phyloP scores from a whole-genome alignment of 1,284 basidiomycete species.

The Sporisorium graminicola region DNA sequence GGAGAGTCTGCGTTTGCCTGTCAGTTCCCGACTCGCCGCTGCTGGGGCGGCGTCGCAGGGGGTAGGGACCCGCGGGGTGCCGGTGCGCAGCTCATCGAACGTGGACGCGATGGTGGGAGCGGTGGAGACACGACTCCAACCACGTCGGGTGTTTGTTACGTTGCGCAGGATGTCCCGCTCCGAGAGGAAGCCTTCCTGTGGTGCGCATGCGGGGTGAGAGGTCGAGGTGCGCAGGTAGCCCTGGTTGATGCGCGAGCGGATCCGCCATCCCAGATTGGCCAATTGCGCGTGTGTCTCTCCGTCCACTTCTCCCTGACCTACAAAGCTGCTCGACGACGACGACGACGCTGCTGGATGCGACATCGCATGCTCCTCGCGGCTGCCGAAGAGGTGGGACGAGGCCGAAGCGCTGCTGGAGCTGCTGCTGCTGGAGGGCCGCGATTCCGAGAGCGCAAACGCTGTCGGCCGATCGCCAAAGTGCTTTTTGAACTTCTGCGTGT shows the following conservation, averaged over 20 bases:
- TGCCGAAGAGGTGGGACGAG: background rate
- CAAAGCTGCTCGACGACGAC: too few species aligned
- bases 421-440: background rate
- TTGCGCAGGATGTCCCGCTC: conserved; percentile 18
- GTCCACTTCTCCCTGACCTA: conserved; percentile 9
- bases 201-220: background rate
- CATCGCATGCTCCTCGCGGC: too few species aligned
- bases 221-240: conserved; percentile 20
- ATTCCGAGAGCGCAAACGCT: conserved; percentile 19
- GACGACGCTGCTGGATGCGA: too few species aligned
- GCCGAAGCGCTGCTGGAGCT: too few species aligned
- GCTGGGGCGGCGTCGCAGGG: too few species aligned
- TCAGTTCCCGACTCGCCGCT: too few species aligned
- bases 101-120: background rate
- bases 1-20: background rate
- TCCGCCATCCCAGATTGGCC: conserved; percentile 29
- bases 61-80: background rate
- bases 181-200: background rate
- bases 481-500: conserved; percentile 25
- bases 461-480: conserved; percentile 38
- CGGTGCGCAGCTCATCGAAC: conserved; percentile 11
- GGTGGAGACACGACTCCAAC: conserved; percentile 12
- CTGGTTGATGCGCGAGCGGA: conserved; percentile 29
- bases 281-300: conserved; percentile 12
- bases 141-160: conserved; percentile 4